A percentile compares a stretch with the other conserved stretches of the same genome.
phyloP scores from a whole-genome alignment of 2,329 filamentous ascomycete genomes.

The Dothideomycetidae sp. region DNA sequence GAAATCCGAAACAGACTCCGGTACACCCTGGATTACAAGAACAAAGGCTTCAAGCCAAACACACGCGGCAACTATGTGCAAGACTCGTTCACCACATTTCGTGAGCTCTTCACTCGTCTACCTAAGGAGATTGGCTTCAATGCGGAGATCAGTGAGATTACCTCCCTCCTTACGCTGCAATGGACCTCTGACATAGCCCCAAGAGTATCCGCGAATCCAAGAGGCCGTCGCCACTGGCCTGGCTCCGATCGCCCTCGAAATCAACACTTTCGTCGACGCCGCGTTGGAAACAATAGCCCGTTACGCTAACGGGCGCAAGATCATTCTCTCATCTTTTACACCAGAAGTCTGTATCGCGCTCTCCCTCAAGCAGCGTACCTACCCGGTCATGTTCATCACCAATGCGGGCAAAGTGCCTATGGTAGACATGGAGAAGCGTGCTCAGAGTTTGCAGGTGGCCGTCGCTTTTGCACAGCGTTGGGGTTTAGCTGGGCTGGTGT shows the following conservation, averaged over 20 bases:
- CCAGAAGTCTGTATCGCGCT: slow-evolving; percentile 24
- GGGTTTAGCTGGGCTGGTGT: slow-evolving; percentile 26
- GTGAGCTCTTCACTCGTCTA: slow-evolving; percentile 25
- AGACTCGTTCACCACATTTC: slow-evolving; percentile 25
- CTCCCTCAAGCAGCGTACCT: slow-evolving; percentile 20
- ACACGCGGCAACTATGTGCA: slow-evolving; percentile 26
- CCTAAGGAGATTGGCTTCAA: slow-evolving; percentile 27
- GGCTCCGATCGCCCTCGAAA: slow-evolving; percentile 24
- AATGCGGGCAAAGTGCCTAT: slow-evolving; percentile 17
- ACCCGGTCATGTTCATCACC: slow-evolving; percentile 24
- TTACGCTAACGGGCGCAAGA: slow-evolving; percentile 17
- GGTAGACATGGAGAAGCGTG: slow-evolving; percentile 18
- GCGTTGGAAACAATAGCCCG: slow-evolving; percentile 21
- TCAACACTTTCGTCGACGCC: slow-evolving; percentile 28
- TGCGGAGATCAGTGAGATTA: slow-evolving; percentile 28
- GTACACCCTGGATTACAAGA: slow-evolving; percentile 27
- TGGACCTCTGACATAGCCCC: neutral
- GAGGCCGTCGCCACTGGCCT: slow-evolving; percentile 25
- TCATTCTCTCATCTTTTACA: slow-evolving; percentile 26
- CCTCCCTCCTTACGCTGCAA: slow-evolving; percentile 3
- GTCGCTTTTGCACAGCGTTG: slow-evolving; percentile 27
- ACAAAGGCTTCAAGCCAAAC: slow-evolving; percentile 29
- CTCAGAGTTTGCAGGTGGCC: slow-evolving; percentile 25
- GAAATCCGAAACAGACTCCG: slow-evolving; percentile 21
- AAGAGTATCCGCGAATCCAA: slow-evolving; percentile 29